These are phyloP conservation scores for Crithidia fasciculata DNA, from an alignment of 208 protist species.

Conservation along the genomic window DNA sequence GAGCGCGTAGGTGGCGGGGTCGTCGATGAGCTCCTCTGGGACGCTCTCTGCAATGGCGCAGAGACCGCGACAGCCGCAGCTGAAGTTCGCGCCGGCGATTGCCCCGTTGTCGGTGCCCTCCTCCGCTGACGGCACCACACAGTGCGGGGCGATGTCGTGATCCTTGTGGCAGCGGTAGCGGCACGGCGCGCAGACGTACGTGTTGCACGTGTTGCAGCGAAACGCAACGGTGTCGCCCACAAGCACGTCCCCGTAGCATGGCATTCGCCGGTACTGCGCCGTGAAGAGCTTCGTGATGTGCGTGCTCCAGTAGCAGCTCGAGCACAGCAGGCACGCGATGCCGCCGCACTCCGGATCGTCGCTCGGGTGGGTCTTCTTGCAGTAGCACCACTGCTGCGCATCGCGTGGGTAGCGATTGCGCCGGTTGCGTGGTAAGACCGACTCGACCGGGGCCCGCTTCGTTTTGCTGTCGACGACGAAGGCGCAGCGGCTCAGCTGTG, in stretches of 20 bases:
- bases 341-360: constrained; percentile 75
- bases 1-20: constrained; percentile 36
- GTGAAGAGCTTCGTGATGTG: constrained; percentile 73
- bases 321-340: constrained; percentile 81
- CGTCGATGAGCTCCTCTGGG: constrained; percentile 44
- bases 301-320: constrained; percentile 78
- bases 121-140: constrained; percentile 39
- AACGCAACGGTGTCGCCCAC: constrained; percentile 73
- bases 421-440: constrained; percentile 61
- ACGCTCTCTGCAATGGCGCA: constrained; percentile 68
- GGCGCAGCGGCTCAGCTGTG: constrained; percentile 51
- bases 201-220: constrained; percentile 71
- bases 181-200: constrained; percentile 76
- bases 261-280: constrained; percentile 55
- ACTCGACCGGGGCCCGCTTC: constrained; percentile 43
- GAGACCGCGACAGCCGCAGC: constrained; percentile 75
- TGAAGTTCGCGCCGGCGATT: constrained; percentile 55
- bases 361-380: constrained; percentile 52
- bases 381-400: constrained; percentile 80
- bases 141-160: constrained; percentile 52
- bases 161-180: constrained; percentile 85
- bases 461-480: constrained; percentile 81
- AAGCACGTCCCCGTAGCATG: constrained; percentile 85
- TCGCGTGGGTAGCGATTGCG: constrained; percentile 83
- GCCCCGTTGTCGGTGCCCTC: constrained; percentile 60